Conservation (phyloP, 306 rosid genomes). For the Acacia confusa region DNA sequence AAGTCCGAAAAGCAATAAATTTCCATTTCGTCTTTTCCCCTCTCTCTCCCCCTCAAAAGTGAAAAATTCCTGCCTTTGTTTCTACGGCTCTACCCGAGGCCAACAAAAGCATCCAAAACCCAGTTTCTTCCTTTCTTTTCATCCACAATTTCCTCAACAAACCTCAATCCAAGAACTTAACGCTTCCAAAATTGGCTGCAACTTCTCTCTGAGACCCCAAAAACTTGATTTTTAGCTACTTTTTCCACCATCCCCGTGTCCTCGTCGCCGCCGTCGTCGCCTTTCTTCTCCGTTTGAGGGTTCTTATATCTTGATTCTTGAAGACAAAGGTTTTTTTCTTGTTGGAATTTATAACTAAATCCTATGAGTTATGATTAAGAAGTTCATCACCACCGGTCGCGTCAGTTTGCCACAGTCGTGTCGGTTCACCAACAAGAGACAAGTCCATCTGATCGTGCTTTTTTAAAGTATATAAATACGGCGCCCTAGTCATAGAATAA, state of each 20-base stretch:
- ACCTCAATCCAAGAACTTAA: background rate
- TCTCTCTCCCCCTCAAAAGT: background rate
- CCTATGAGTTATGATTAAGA: too few species aligned
- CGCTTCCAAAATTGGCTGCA: background rate
- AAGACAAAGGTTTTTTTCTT: background rate
- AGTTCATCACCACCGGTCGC: too few species aligned
- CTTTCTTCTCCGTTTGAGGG: background rate
- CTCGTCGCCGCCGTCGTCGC: background rate
- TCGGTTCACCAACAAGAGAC: too few species aligned
- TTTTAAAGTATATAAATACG: too few species aligned
- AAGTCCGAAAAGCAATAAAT: background rate
- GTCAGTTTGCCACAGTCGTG: too few species aligned
- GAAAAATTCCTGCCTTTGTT: constrained; percentile 27
- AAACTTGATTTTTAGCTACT: background rate
- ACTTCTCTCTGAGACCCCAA: background rate
- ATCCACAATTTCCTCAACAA: background rate
- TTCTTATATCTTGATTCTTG: background rate
- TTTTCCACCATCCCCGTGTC: background rate
- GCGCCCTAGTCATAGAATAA: too few species aligned
- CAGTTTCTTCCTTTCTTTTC: background rate
- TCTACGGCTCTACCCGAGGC: constrained; percentile 21
- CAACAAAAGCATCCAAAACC: background rate
- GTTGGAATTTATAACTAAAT: too few species aligned
- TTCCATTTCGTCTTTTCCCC: background rate
- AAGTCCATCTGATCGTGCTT: too few species aligned